phyloP scores from a whole-genome alignment of 2,329 filamentous ascomycete genomes.

The Zymoseptoria ardabiliae region DNA sequence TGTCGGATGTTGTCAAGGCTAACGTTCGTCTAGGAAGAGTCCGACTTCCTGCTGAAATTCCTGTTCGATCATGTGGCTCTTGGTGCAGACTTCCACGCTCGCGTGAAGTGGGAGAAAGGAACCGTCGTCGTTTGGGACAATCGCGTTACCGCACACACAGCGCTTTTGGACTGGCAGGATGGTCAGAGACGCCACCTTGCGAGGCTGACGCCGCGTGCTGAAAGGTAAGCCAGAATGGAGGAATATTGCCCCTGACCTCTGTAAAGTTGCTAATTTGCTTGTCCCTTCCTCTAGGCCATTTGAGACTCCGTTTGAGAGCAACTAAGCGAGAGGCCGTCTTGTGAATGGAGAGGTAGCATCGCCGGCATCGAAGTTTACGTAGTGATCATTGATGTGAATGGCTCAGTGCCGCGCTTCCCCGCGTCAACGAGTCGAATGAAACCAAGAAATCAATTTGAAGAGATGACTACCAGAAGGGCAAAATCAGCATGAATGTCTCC shows the following conservation, averaged over 20 bases:
- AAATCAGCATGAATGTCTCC: no score
- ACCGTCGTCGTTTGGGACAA: constrained; percentile 21
- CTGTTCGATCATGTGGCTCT: constrained; percentile 67
- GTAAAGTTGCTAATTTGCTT: neutral
- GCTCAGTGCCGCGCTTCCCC: no score
- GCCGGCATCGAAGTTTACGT: no score
- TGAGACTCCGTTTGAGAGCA: constrained; percentile 50
- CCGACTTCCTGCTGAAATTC: constrained; percentile 68
- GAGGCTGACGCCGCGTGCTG: constrained; percentile 75
- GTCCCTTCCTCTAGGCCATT: constrained; percentile 44
- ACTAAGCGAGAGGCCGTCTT: neutral
- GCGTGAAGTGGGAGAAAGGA: constrained; percentile 41
- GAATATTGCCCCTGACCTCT: neutral
- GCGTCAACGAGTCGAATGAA: no score
- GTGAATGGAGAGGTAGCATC: no score
- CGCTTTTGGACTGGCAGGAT: constrained; percentile 73
- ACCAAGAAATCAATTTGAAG: no score
- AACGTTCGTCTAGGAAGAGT: constrained; percentile 53
- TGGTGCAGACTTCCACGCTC: constrained; percentile 64
- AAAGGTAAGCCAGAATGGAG: constrained; percentile 33
- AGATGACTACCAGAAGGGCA: no score
- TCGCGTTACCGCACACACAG: constrained; percentile 50
- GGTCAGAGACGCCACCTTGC: constrained; percentile 73
- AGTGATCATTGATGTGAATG: no score
- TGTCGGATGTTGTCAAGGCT: no score